Percentiles rank a stretch among this genome's conserved stretches.
Evolutionary conservation across 164 flowering plant genomes (phyloP).

Genomic region (Pachysandra terminalis): DNA sequence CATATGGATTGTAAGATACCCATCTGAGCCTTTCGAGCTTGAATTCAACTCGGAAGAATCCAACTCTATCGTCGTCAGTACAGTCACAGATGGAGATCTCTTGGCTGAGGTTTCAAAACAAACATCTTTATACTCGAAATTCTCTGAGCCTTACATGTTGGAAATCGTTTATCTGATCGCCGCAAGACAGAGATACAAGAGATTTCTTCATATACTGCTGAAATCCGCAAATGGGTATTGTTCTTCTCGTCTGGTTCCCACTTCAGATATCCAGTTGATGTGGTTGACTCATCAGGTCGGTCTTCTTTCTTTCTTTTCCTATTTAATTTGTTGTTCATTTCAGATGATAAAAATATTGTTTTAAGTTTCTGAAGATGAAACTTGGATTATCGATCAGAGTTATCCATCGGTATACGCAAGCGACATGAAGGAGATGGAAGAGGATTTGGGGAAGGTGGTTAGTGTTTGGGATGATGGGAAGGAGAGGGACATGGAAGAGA

Average conservation of each 20-base stretch:
- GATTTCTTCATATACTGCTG: slow-evolving; percentile 51
- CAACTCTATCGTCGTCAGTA: too few relatives aligned
- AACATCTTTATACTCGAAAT: slow-evolving; percentile 33
- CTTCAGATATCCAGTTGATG: slow-evolving; percentile 79
- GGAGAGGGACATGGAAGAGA: slow-evolving; percentile 42
- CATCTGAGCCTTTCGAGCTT: slow-evolving; percentile 72
- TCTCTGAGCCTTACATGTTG: slow-evolving; percentile 54
- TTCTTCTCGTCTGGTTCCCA: slow-evolving; percentile 58
- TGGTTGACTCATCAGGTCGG: slow-evolving; percentile 79
- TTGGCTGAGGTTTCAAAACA: slow-evolving; percentile 38
- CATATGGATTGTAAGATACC: slow-evolving; percentile 61
- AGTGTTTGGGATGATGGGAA: slow-evolving; percentile 42
- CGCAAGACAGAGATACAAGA: slow-evolving; percentile 69
- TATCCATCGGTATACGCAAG: slow-evolving; percentile 69
- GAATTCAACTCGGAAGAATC: too few relatives aligned
- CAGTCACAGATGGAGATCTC: slow-evolving; percentile 29
- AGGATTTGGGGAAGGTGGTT: slow-evolving; percentile 39
- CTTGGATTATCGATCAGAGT: slow-evolving; percentile 48
- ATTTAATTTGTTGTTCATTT: neutral
- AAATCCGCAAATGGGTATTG: slow-evolving; percentile 35
- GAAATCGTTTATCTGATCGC: slow-evolving; percentile 75
- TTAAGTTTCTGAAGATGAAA: neutral
- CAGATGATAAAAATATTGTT: neutral
- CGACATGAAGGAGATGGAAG: slow-evolving; percentile 58
- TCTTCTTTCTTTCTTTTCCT: neutral